Conservation (phyloP, 352 stramenopile genomes). For the Globisporangium mamillatum region DNA sequence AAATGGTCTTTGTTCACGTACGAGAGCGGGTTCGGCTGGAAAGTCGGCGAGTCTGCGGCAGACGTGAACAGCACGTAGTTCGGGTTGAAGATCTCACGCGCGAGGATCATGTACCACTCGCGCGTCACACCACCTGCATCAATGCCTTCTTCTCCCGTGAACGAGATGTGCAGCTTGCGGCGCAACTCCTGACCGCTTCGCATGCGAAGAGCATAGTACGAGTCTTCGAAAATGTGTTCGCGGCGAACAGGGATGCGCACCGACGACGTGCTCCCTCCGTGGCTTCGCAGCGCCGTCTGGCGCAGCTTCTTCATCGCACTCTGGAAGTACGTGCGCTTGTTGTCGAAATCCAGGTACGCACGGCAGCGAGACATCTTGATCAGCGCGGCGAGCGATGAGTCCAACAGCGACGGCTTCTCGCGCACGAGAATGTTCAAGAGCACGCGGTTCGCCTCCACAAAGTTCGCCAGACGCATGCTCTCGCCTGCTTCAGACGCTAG, state of each 20-base stretch:
- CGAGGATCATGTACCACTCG: slow-evolving; percentile 99
- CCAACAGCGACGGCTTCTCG: slow-evolving; percentile 95
- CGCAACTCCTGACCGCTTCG: slow-evolving; percentile 96
- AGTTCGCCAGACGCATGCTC: slow-evolving; percentile 81
- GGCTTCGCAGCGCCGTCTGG: slow-evolving; percentile 74
- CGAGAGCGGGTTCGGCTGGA: slow-evolving; percentile 98
- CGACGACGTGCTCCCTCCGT: slow-evolving; percentile 89
- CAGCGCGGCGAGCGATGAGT: slow-evolving; percentile 94
- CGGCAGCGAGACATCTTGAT: slow-evolving; percentile 95
- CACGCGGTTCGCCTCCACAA: slow-evolving; percentile 95
- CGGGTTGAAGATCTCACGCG: slow-evolving; percentile 99
- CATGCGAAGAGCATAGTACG: slow-evolving; percentile 97
- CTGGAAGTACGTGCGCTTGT: slow-evolving; percentile 99
- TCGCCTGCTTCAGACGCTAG: slow-evolving; percentile 48
- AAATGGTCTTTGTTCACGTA: slow-evolving; percentile 99
- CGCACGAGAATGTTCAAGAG: slow-evolving; percentile 97
- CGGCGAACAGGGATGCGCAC: slow-evolving; percentile 89
- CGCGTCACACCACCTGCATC: slow-evolving; percentile 97
- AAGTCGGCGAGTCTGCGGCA: slow-evolving; percentile 97
- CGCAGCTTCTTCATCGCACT: slow-evolving; percentile 91
- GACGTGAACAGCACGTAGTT: slow-evolving; percentile 99
- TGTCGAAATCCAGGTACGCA: slow-evolving; percentile 98
- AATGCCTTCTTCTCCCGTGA: slow-evolving; percentile 97
- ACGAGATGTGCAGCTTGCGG: slow-evolving; percentile 97
- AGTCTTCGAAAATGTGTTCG: slow-evolving; percentile 99